A percentile compares a stretch with the other conserved stretches of the same genome.
Conservation (phyloP, 768 basidiomycete genomes). For the Boletus subcaerulescens region DNA sequence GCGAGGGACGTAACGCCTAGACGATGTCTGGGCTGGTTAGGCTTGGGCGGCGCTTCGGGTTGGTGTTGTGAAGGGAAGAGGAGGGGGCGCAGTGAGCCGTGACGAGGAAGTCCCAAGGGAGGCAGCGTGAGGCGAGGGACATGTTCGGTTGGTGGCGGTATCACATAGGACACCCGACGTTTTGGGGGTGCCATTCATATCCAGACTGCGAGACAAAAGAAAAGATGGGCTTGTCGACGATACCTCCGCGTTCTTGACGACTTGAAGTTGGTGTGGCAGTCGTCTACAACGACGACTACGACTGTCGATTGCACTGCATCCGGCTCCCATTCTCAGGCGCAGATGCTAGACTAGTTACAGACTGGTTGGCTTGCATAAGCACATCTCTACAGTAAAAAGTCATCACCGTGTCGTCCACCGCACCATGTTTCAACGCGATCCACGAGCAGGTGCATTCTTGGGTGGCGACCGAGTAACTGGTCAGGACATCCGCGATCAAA, state of each 20-base stretch:
- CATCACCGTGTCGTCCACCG: neutral
- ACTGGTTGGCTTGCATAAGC: constrained; percentile 23
- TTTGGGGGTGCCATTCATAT: constrained; percentile 45
- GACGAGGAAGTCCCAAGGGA: constrained; percentile 54
- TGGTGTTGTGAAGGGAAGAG: constrained; percentile 43
- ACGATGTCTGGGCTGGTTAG: constrained; percentile 73
- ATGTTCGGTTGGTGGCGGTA: constrained; percentile 65
- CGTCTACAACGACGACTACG: constrained; percentile 5
- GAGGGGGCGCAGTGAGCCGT: constrained; percentile 69
- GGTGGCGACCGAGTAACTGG: constrained; percentile 93
- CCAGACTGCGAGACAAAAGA: constrained; percentile 3
- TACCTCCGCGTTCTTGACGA: constrained; percentile 2
- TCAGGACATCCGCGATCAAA: constrained; percentile 95
- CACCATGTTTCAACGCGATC: constrained; percentile 87
- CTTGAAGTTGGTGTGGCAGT: neutral
- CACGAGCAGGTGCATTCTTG: constrained; percentile 85
- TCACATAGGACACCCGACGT: constrained; percentile 83
- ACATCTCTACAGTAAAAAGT: neutral
- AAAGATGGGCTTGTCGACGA: neutral
- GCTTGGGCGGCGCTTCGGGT: constrained; percentile 14
- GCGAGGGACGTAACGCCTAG: constrained; percentile 87
- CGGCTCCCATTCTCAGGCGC: neutral
- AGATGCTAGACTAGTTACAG: neutral
- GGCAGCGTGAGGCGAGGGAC: constrained; percentile 72
- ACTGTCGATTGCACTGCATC: constrained; percentile 4